These are phyloP conservation scores for Amanita exitialis DNA, from an alignment of 768 basidiomycete genomes.

Conservation along the genomic window DNA sequence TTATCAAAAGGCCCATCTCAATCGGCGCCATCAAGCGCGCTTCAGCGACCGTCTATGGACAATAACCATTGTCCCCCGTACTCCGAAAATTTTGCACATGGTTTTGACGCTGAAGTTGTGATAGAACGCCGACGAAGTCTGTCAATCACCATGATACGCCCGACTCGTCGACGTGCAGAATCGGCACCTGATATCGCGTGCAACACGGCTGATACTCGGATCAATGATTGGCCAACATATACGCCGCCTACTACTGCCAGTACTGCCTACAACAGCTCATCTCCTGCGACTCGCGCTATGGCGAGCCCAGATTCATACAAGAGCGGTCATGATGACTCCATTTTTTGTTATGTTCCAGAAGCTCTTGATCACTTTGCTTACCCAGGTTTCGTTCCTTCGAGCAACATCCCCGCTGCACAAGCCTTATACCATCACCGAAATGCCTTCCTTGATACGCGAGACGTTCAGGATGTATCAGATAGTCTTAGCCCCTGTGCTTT, in stretches of 20 bases:
- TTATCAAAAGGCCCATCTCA: neutral
- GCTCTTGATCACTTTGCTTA: conserved; percentile 47
- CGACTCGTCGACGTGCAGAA: conserved; percentile 30
- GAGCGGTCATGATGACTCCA: conserved; percentile 27
- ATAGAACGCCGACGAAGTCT: conserved; percentile 35
- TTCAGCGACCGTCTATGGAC: neutral
- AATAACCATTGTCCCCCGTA: neutral
- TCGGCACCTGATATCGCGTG: conserved; percentile 44
- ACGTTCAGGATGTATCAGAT: conserved; percentile 8
- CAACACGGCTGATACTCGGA: conserved; percentile 36
- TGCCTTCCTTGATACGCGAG: conserved; percentile 1
- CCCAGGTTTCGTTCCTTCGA: conserved; percentile 23
- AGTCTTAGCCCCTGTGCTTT: conserved; percentile 16
- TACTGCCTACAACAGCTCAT: conserved; percentile 27
- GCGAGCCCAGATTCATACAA: conserved; percentile 6
- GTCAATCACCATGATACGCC: conserved; percentile 27
- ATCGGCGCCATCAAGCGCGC: neutral
- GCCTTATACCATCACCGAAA: conserved; percentile 8
- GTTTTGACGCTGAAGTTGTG: conserved; percentile 9
- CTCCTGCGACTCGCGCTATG: conserved; percentile 31
- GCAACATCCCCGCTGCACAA: conserved; percentile 19
- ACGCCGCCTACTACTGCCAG: conserved; percentile 48
- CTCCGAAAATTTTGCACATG: neutral
- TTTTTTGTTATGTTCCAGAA: conserved; percentile 28
- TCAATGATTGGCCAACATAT: conserved; percentile 48